Evolutionary conservation across 257 asterid species (phyloP), one percentile per base, ranked within the genome.

Genomic region (Eucommia ulmoides): DNA sequence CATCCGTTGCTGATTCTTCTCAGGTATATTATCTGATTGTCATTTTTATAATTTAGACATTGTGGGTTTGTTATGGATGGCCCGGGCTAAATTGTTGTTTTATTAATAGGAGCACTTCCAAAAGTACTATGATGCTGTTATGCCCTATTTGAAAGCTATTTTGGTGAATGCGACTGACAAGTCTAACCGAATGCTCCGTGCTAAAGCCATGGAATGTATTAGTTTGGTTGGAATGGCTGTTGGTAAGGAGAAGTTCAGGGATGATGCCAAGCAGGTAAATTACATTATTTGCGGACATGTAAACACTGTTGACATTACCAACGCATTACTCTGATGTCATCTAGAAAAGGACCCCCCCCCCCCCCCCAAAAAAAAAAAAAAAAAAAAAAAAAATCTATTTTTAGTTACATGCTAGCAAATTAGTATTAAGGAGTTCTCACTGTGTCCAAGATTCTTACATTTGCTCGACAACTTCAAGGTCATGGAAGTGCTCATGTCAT

Each of bases 181-280:
- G 62, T 69, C 93, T 38, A 81, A 83, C 51, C 93, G 97, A 49
- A 83, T 87, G 93, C 97, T 87, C 58, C 94, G 96, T 63, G 96
- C 96, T 55, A 87, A 87, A 76, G 93, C 94, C 59, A 78, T 87
- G 96, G 94, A 80, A 61, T 87, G 96, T 74, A 87, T 80, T 41
- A 87, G 96, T 65, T 75, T 87, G 74, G 96, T 87, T 49, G 96
- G 96, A 56, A 87, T 87, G 94, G 96, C 96, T 54, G 96, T 87
- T 69, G 96, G 94, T 62, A 87, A 83, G 67, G 89, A 83, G 21
- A 80, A 74, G 58, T 83, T 87, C 60, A 80, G 80, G 72, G 91
- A 80, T 41, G 96, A 87, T 18, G 94, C 94, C 33, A 87, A 83
- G 78, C 87, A 83, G 93, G 96, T 80, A 55, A 5, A 29, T 29